Conservation (phyloP, 306 rosid genomes). For the Trifolium repens region DNA sequence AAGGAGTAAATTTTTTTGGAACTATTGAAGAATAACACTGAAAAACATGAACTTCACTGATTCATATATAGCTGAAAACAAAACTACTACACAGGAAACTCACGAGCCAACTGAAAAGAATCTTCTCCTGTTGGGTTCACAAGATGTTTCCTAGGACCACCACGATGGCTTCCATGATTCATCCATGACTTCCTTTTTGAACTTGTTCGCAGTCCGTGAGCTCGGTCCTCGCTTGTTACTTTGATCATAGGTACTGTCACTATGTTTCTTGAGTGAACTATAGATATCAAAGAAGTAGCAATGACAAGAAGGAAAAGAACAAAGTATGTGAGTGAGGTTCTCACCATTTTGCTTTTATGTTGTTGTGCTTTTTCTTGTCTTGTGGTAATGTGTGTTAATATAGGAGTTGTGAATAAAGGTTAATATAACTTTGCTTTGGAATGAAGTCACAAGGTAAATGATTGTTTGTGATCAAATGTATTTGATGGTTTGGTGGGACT, state of each 20-base stretch:
- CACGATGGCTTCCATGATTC: slow-evolving; percentile 80
- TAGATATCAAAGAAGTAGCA: slow-evolving; percentile 40
- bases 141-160: slow-evolving; percentile 66
- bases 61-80: slow-evolving; percentile 9
- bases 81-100: slow-evolving; percentile 52
- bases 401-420: slow-evolving; percentile 36
- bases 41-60: slow-evolving; percentile 28
- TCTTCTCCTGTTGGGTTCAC: slow-evolving; percentile 54
- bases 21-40: slow-evolving; percentile 19
- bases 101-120: slow-evolving; percentile 56
- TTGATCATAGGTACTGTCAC: slow-evolving; percentile 7
- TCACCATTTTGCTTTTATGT: slow-evolving; percentile 45
- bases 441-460: slow-evolving; percentile 56
- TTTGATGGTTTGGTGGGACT: slow-evolving; percentile 43
- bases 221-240: slow-evolving; percentile 31
- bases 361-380: not conserved
- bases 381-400: slow-evolving; percentile 40
- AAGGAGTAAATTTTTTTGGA: slow-evolving; percentile 14
- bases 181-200: slow-evolving; percentile 62
- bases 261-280: slow-evolving; percentile 37
- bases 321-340: slow-evolving; percentile 48
- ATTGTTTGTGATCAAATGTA: slow-evolving; percentile 40
- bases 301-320: slow-evolving; percentile 50
- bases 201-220: not conserved
- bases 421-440: slow-evolving; percentile 62